Evolutionary conservation across 495 filamentous ascomycete genomes (phyloP), one percentile per base, ranked within the genome.

Genomic region (Annulohypoxylon stygium): DNA sequence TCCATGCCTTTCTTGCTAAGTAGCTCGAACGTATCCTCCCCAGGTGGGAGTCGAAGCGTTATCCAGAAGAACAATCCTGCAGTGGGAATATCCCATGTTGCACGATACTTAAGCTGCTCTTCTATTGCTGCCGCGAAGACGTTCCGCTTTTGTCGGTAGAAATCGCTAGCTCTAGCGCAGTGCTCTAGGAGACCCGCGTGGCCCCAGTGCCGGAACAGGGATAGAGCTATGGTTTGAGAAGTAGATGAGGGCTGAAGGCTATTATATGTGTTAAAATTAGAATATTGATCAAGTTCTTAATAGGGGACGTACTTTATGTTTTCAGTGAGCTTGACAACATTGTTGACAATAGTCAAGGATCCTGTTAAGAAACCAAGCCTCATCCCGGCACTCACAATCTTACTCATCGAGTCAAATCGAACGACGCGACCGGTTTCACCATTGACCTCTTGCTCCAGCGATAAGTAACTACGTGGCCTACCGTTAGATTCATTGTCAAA

Each of bases 191-290:
- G 50, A 4, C 60, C 60, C 20, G 60, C 8, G 16, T 62, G 43
- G 10, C 60, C 60, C 60, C 60, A 62, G 14, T 50, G 60, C 20
- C n/a, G 60, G 14, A 62, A 36, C 7, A 62, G 60, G 11, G 60
- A 33, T 16, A 62, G 26, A 50, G 60, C 60, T 50, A 62, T 14
- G 12, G 36, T 48, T 14, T 62, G 60, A 50, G 43, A 50, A 2
- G 60, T 62, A 37, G 60, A 62, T 50, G 60, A 62, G 43, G 60
- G 60, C 37, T 62, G 60, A 48, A 62, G 43, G 43, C 60, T 62
- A 37, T 6, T 10, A 50, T 8, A 14, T 12, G 26, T 45, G 26
- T 62, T 23, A 50, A 30, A 20, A 50, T 41, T 9, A 1, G 18
- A 18, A 16, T 30, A n/a, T 2, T 33, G 23, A 10, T 20, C 16